Percentiles rank a stretch among this genome's conserved stretches.
phyloP scores from a whole-genome alignment of 768 basidiomycete genomes.

The Collybia nuda region DNA sequence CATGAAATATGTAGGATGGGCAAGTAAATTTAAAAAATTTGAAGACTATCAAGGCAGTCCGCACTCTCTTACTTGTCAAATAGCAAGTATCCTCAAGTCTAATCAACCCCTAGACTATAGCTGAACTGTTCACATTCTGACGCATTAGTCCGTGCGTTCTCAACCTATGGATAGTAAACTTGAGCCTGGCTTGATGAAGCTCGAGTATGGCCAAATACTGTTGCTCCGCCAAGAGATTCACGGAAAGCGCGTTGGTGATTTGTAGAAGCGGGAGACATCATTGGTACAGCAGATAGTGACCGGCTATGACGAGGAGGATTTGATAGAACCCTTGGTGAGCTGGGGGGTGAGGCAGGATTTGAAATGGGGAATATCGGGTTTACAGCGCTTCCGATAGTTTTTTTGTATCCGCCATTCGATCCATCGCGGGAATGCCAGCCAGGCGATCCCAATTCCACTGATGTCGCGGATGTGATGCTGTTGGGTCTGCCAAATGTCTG shows the following conservation, averaged over 20 bases:
- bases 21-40: no score
- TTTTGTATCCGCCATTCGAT: not conserved
- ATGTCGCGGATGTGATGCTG: constrained; percentile 3
- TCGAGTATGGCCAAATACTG: constrained; percentile 1
- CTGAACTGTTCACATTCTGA: no score
- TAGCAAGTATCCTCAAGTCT: no score
- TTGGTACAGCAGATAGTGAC: constrained; percentile 12
- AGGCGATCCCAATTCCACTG: constrained; percentile 11
- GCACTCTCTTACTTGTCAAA: no score
- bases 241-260: constrained; percentile 8
- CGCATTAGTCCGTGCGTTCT: no score
- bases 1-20: no score
- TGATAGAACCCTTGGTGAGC: constrained; percentile 1
- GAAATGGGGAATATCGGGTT: constrained; percentile 3
- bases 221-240: constrained; percentile 1
- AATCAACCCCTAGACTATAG: no score
- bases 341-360: constrained; percentile 1
- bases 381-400: constrained; percentile 5
- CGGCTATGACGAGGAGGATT: constrained; percentile 9
- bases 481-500: constrained; percentile 9
- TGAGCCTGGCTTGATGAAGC: no score
- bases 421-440: constrained; percentile 10
- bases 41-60: no score
- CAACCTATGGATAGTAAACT: no score
- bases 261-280: constrained; percentile 1